These are phyloP conservation scores for Naumovozyma dairenensis DNA, from an alignment of 805 yeast species.

Conservation along the genomic window DNA sequence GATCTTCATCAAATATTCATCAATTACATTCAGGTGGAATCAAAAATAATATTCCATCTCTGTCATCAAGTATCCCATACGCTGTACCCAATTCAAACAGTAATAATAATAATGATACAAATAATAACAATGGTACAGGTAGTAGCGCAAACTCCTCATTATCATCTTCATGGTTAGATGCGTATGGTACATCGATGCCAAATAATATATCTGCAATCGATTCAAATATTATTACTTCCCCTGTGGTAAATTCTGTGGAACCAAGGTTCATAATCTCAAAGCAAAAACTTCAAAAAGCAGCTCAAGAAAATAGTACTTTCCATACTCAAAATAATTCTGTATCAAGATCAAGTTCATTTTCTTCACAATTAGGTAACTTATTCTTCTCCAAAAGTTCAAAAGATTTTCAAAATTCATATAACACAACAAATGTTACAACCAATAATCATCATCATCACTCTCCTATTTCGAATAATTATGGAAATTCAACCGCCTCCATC, in stretches of 20 bases:
- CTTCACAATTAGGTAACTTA: slow-evolving; percentile 28
- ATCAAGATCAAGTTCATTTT: slow-evolving; percentile 27
- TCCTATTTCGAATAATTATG: neutral
- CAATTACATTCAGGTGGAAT: slow-evolving; percentile 4
- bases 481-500: neutral
- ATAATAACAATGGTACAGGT: slow-evolving; percentile 8
- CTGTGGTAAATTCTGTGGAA: slow-evolving; percentile 63
- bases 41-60: slow-evolving; percentile 28
- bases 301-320: slow-evolving; percentile 14
- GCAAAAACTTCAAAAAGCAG: slow-evolving; percentile 39
- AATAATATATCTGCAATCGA: slow-evolving; percentile 34
- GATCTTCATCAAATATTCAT: slow-evolving; percentile 9
- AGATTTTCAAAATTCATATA: slow-evolving; percentile 6
- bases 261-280: slow-evolving; percentile 78
- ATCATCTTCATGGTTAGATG: slow-evolving; percentile 28
- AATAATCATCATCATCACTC: neutral
- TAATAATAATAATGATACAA: slow-evolving; percentile 13
- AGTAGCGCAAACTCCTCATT: slow-evolving; percentile 25
- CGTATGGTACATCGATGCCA: slow-evolving; percentile 31
- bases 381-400: slow-evolving; percentile 24
- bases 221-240: slow-evolving; percentile 63
- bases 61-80: slow-evolving; percentile 58
- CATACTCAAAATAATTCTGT: slow-evolving; percentile 12
- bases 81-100: slow-evolving; percentile 57
- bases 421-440: neutral